Conservation (phyloP, 768 basidiomycete species). For the Sarcodon aspratus region DNA sequence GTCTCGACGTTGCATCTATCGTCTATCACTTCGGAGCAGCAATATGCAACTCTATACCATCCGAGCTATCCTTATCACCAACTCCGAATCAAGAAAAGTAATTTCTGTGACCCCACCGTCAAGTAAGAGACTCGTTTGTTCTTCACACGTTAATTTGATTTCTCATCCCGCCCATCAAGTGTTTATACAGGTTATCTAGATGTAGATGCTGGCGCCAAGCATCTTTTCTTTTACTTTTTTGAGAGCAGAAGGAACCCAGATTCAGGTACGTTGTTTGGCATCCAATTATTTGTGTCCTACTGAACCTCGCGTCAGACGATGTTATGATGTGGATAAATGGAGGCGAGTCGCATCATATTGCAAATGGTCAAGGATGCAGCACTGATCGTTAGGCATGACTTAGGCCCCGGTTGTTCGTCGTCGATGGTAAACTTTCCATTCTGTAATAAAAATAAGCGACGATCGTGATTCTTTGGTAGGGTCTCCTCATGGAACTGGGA, state of each 20-base stretch:
- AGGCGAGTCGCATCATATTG: constrained; percentile 22
- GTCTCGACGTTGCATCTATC: constrained; percentile 11
- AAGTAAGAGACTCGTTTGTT: constrained; percentile 23
- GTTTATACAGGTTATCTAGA: constrained; percentile 38
- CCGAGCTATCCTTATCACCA: constrained; percentile 40
- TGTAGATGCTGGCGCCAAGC: constrained; percentile 36
- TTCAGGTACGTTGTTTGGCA: constrained; percentile 15
- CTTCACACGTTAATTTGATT: not conserved
- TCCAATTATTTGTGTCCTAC: not conserved
- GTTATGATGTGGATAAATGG: constrained; percentile 67
- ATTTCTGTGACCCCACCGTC: constrained; percentile 56
- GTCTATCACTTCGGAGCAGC: constrained; percentile 13
- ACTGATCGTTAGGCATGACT: not conserved
- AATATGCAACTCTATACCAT: constrained; percentile 18
- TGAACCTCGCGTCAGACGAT: constrained; percentile 28
- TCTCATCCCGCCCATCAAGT: constrained; percentile 9
- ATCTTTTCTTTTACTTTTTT: constrained; percentile 52
- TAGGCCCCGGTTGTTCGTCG: constrained; percentile 48
- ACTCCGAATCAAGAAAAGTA: constrained; percentile 47
- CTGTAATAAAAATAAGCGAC: too few relatives aligned
- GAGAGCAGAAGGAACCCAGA: constrained; percentile 37
- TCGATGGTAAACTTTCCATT: constrained; percentile 17
- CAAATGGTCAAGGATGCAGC: not conserved
- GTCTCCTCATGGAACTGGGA: constrained; percentile 52
- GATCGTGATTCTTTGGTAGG: constrained; percentile 7